Conservation (phyloP, 371 early-diverging fungal genomes). For the Rhizomucor miehei region DNA sequence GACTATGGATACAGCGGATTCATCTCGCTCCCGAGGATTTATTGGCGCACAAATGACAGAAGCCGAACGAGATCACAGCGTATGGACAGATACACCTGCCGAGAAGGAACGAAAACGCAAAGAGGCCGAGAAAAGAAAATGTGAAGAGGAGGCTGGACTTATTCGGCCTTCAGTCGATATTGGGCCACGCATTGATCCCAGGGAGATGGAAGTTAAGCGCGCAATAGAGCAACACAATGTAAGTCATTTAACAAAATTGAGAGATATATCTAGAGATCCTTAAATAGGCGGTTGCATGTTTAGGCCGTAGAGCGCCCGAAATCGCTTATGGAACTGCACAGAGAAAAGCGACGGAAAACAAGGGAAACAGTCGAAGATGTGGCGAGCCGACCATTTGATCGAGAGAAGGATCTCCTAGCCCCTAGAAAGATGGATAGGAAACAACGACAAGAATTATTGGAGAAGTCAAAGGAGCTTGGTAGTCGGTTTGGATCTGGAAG, state of each 20-base stretch:
- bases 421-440: conserved; percentile 40
- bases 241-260: not conserved
- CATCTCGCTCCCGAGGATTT: conserved; percentile 31
- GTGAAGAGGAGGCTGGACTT: not conserved
- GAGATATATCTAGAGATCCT: not conserved
- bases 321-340: conserved; percentile 54
- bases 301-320: conserved; percentile 39
- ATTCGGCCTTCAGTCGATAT: not conserved
- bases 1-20: conserved; percentile 12
- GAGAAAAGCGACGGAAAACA: conserved; percentile 14
- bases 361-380: conserved; percentile 44
- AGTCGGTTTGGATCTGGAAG: conserved; percentile 49
- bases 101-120: conserved; percentile 40
- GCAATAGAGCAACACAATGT: conserved; percentile 4
- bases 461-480: conserved; percentile 39
- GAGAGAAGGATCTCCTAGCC: conserved; percentile 54
- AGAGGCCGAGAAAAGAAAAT: conserved; percentile 5
- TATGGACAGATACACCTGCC: conserved; percentile 66
- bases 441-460: conserved; percentile 46
- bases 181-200: not conserved
- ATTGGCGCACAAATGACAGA: conserved; percentile 20
- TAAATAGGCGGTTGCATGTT: not conserved
- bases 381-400: conserved; percentile 49
- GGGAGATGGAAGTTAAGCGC: not conserved
- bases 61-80: conserved; percentile 38